phyloP scores from a whole-genome alignment of 2,329 filamentous ascomycete species.

The Parastagonospora avenae region DNA sequence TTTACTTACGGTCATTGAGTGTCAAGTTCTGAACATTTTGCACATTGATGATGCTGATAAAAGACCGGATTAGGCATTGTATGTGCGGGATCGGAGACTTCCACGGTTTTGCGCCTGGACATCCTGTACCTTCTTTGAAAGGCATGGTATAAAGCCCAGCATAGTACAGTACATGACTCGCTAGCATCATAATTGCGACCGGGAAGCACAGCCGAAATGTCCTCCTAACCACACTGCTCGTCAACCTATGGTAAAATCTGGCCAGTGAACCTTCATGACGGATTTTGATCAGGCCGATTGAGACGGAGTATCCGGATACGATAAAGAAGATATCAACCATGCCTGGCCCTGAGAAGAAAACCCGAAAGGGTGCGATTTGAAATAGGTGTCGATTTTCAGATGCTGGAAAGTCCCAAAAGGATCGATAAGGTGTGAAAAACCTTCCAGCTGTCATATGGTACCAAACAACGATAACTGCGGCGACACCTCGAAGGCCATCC shows the following conservation, averaged over 20 bases:
- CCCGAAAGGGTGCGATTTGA: constrained; percentile 14
- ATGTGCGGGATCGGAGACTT: background rate
- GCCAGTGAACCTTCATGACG: background rate
- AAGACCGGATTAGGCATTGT: background rate
- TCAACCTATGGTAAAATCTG: constrained; percentile 3
- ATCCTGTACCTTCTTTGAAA: background rate
- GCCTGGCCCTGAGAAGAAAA: constrained; percentile 46
- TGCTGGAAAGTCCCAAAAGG: background rate
- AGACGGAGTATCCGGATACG: constrained; percentile 52
- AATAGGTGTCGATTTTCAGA: constrained; percentile 8
- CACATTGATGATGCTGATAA: background rate
- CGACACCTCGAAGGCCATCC: no score
- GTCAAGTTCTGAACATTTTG: background rate
- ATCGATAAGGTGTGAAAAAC: background rate
- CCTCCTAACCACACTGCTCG: constrained; percentile 3
- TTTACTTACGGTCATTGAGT: constrained; percentile 38
- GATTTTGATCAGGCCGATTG: background rate
- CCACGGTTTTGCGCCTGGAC: background rate
- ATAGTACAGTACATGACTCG: constrained; percentile 2
- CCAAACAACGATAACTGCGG: no score
- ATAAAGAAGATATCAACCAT: constrained; percentile 57
- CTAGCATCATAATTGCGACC: background rate
- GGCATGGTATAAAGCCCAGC: background rate
- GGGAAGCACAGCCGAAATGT: constrained; percentile 1
- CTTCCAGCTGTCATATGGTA: no score